Evolutionary conservation across 306 rosid species (phyloP).

Genomic region (Parietaria judaica): DNA sequence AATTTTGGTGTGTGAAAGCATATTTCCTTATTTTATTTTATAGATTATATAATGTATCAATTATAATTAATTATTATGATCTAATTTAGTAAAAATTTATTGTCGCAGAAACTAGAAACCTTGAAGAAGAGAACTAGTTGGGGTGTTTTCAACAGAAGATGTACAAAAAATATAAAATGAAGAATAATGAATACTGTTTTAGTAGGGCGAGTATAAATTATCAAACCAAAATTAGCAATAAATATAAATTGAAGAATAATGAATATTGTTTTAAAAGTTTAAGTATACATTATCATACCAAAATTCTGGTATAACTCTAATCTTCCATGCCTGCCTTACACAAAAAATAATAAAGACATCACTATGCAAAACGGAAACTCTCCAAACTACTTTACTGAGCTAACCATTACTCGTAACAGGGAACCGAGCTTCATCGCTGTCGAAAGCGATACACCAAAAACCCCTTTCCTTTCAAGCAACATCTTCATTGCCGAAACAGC

Average conservation of each 20-base stretch:
- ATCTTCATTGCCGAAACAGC: constrained; percentile 40
- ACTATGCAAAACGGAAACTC: constrained; percentile 8
- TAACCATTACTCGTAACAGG: constrained; percentile 6
- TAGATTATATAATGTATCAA: no score
- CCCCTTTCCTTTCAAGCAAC: constrained; percentile 33
- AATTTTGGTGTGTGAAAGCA: no score
- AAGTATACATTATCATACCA: constrained; percentile 12
- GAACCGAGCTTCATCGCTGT: not conserved
- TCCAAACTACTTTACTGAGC: constrained; percentile 1
- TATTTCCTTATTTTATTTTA: no score
- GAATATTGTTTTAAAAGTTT: constrained; percentile 1
- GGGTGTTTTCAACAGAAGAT: no score
- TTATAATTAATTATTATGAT: no score
- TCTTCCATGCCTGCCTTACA: constrained; percentile 9
- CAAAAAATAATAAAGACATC: constrained; percentile 18
- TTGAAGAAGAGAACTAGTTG: no score
- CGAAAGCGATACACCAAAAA: constrained; percentile 13
- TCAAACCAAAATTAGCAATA: not conserved
- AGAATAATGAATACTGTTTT: no score
- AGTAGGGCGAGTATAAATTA: no score
- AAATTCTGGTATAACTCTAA: constrained; percentile 11
- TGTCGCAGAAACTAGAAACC: no score
- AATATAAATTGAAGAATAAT: not conserved
- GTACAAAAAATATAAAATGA: no score
- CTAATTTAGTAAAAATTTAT: no score